Conservation (phyloP, 495 filamentous ascomycete genomes). For the Podospora pseudocomata region DNA sequence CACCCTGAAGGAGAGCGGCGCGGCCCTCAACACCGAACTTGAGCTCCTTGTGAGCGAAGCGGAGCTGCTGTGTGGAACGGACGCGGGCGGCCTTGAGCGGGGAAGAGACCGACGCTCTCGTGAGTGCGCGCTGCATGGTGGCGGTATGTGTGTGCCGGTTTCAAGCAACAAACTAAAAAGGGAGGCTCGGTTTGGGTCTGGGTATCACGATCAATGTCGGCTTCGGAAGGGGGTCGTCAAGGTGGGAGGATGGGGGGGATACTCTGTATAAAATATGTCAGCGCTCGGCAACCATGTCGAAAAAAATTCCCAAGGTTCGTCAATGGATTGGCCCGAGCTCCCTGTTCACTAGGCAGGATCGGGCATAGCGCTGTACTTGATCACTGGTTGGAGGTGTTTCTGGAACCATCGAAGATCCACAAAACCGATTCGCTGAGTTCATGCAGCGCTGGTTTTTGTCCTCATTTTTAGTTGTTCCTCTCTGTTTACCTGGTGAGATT, state of each 20-base stretch:
- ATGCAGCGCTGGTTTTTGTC: background rate
- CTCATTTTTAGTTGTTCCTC: background rate
- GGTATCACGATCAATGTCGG: slow-evolving; percentile 25
- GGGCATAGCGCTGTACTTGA: slow-evolving; percentile 21
- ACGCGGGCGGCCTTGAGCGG: slow-evolving; percentile 50
- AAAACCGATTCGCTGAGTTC: background rate
- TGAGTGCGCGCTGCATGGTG: slow-evolving; percentile 48
- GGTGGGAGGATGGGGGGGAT: slow-evolving; percentile 11
- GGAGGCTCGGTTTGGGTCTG: slow-evolving; percentile 4
- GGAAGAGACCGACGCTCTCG: slow-evolving; percentile 65
- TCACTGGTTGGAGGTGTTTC: slow-evolving; percentile 24
- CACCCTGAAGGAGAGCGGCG: slow-evolving; percentile 83
- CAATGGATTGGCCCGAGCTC: slow-evolving; percentile 33
- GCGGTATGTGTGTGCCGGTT: slow-evolving; percentile 1
- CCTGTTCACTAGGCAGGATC: slow-evolving; percentile 19
- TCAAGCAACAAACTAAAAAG: slow-evolving; percentile 8
- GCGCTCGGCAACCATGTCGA: slow-evolving; percentile 13
- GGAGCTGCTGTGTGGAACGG: slow-evolving; percentile 74
- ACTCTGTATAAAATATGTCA: slow-evolving; percentile 15
- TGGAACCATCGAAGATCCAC: slow-evolving; percentile 36
- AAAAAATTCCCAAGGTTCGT: slow-evolving; percentile 30
- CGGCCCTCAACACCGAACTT: slow-evolving; percentile 97
- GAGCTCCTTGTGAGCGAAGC: slow-evolving; percentile 96
- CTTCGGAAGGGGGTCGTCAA: slow-evolving; percentile 7
- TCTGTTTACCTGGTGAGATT: background rate